These are phyloP conservation scores for Luffa aegyptiaca DNA, from an alignment of 306 rosid genomes.

Conservation along the genomic window DNA sequence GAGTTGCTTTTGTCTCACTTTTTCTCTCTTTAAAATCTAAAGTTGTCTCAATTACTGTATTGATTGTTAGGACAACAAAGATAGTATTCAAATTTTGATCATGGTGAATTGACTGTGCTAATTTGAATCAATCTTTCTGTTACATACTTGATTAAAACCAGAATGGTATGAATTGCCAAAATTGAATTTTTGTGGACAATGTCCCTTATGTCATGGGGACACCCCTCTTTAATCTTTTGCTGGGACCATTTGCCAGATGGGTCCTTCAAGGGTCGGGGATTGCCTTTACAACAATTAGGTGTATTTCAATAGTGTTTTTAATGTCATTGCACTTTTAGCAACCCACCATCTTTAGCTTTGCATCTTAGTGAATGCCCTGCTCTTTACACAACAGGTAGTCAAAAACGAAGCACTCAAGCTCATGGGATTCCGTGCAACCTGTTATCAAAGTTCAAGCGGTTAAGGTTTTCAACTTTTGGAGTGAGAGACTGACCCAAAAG, in stretches of 20 bases:
- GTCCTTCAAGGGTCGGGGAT: constrained; percentile 5
- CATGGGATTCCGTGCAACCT: constrained; percentile 33
- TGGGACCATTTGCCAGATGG: constrained; percentile 7
- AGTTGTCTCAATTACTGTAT: not conserved
- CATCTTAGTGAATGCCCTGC: constrained; percentile 48
- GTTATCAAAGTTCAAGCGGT: constrained; percentile 16
- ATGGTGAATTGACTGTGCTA: constrained; percentile 1
- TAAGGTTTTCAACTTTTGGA: constrained; percentile 8
- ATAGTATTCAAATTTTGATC: not conserved
- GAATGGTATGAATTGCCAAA: not conserved
- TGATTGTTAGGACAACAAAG: not conserved
- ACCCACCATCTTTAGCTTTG: constrained; percentile 53
- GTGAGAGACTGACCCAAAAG: constrained; percentile 19
- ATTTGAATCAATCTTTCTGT: not conserved
- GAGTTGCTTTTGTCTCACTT: not conserved
- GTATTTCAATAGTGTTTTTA: not conserved
- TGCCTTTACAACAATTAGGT: constrained; percentile 5
- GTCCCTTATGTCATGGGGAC: not conserved
- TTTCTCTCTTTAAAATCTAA: not conserved
- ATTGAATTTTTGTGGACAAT: not conserved
- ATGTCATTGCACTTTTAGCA: constrained; percentile 3
- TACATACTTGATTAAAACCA: not conserved
- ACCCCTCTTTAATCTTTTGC: not conserved
- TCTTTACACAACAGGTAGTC: constrained; percentile 56
- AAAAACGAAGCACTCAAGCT: constrained; percentile 28